These are phyloP conservation scores for Warburgia ugandensis DNA, from an alignment of 164 flowering plant genomes.

Conservation along the genomic window DNA sequence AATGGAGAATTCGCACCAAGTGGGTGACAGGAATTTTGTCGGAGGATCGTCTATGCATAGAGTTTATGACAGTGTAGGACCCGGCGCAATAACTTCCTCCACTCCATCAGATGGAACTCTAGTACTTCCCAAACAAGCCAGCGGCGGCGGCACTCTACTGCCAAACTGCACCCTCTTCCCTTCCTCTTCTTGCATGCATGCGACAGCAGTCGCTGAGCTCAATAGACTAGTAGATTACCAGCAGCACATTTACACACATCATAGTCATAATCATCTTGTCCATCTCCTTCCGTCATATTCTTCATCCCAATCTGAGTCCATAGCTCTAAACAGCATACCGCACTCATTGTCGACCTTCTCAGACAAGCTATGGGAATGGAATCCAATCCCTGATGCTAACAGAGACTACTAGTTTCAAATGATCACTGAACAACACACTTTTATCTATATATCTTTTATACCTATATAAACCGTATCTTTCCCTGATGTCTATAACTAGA, in stretches of 20 bases:
- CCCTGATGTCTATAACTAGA: no score
- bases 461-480: no score
- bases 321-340: slow-evolving; percentile 17
- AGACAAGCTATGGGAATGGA: slow-evolving; percentile 74
- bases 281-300: slow-evolving; percentile 12
- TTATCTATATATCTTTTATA: no score
- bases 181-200: slow-evolving; percentile 14
- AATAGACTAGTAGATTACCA: slow-evolving; percentile 48
- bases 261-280: slow-evolving; percentile 7
- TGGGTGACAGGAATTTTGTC: slow-evolving; percentile 28
- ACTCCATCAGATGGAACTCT: slow-evolving; percentile 22
- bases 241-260: slow-evolving; percentile 19
- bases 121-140: slow-evolving; percentile 10
- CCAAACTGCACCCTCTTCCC: slow-evolving; percentile 13
- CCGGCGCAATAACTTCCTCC: slow-evolving; percentile 21
- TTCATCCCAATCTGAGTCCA: slow-evolving; percentile 9
- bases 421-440: no score
- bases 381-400: slow-evolving; percentile 36
- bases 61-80: slow-evolving; percentile 36
- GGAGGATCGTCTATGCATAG: slow-evolving; percentile 25
- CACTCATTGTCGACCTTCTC: slow-evolving; percentile 27
- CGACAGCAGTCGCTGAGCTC: slow-evolving; percentile 41
- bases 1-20: slow-evolving; percentile 19
- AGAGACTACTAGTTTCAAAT: no score
- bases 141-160: slow-evolving; percentile 11